Conservation (phyloP, 352 stramenopile genomes). For the Hyphochytrium catenoides region DNA sequence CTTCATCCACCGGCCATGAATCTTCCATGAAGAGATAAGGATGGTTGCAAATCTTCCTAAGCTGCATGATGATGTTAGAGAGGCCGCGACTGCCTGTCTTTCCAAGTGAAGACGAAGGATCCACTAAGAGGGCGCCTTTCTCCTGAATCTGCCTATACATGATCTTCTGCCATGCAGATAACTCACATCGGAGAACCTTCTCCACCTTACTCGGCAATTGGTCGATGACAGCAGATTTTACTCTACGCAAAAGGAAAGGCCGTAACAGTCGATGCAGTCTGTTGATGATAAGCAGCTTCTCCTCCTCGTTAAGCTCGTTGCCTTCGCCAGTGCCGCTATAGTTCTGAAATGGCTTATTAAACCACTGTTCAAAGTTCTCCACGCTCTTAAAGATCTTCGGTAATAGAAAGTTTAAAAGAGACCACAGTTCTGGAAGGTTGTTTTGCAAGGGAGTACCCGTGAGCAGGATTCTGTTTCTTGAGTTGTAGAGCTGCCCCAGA, state of each 20-base stretch:
- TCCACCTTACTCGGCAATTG: conserved; percentile 63
- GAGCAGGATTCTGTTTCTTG: conserved; percentile 72
- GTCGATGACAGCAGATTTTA: conserved; percentile 59
- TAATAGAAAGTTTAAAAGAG: conserved; percentile 70
- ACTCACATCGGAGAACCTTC: conserved; percentile 52
- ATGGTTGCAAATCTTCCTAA: conserved; percentile 67
- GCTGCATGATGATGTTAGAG: conserved; percentile 62
- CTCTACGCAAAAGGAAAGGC: conserved; percentile 48
- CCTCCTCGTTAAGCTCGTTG: conserved; percentile 57
- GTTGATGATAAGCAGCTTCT: conserved; percentile 67
- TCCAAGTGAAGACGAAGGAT: conserved; percentile 27
- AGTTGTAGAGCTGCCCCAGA: conserved; percentile 48
- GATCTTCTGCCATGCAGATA: conserved; percentile 64
- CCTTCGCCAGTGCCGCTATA: conserved; percentile 21
- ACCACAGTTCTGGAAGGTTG: conserved; percentile 78
- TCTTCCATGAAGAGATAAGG: conserved; percentile 60
- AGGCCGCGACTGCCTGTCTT: conserved; percentile 27
- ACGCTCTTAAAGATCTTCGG: conserved; percentile 70
- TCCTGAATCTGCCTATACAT: conserved; percentile 63
- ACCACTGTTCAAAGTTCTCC: conserved; percentile 69
- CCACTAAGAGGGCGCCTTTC: conserved; percentile 47
- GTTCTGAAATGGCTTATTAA: conserved; percentile 56
- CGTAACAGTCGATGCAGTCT: conserved; percentile 52
- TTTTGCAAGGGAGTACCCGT: conserved; percentile 96
- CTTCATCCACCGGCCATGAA: conserved; percentile 51